phyloP scores from a whole-genome alignment of 108 stramenopile species.

The Skeletonema costatum region DNA sequence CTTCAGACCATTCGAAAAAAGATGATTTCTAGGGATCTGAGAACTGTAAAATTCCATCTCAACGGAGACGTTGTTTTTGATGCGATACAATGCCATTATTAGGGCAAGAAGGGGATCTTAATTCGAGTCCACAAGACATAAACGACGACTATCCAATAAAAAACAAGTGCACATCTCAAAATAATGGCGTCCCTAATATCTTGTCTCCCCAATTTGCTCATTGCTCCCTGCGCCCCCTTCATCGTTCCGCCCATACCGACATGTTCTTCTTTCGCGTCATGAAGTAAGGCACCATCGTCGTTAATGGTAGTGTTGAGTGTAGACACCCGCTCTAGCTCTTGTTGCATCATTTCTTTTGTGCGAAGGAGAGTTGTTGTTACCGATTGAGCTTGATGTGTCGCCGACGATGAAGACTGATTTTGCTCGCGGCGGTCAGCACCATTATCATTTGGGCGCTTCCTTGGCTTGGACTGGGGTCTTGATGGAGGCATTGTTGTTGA shows the following conservation, averaged over 20 bases:
- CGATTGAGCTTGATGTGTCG: slow-evolving; percentile 40
- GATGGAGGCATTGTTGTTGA: neutral
- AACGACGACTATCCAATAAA: slow-evolving; percentile 42
- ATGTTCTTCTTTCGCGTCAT: slow-evolving; percentile 28
- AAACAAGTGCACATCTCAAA: slow-evolving; percentile 31
- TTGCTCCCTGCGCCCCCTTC: slow-evolving; percentile 30
- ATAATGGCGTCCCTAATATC: slow-evolving; percentile 46
- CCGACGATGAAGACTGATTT: slow-evolving; percentile 4
- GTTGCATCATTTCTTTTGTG: slow-evolving; percentile 43
- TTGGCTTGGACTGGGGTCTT: neutral
- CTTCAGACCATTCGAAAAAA: too few relatives aligned
- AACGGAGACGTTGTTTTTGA: too few relatives aligned
- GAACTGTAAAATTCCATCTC: neutral
- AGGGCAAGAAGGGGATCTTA: slow-evolving; percentile 44
- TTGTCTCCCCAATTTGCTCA: slow-evolving; percentile 33
- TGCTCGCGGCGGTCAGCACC: neutral
- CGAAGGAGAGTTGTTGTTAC: slow-evolving; percentile 40
- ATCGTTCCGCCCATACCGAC: slow-evolving; percentile 47
- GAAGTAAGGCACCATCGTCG: slow-evolving; percentile 31
- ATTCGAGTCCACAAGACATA: slow-evolving; percentile 48
- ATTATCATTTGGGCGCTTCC: neutral
- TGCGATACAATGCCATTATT: too few relatives aligned
- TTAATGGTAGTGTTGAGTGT: slow-evolving; percentile 26
- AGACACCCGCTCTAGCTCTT: slow-evolving; percentile 35
- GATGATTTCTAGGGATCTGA: too few relatives aligned